Evolutionary conservation across 1,139 yeast species (phyloP).

Genomic region (Saccharomyces hybrid): DNA sequence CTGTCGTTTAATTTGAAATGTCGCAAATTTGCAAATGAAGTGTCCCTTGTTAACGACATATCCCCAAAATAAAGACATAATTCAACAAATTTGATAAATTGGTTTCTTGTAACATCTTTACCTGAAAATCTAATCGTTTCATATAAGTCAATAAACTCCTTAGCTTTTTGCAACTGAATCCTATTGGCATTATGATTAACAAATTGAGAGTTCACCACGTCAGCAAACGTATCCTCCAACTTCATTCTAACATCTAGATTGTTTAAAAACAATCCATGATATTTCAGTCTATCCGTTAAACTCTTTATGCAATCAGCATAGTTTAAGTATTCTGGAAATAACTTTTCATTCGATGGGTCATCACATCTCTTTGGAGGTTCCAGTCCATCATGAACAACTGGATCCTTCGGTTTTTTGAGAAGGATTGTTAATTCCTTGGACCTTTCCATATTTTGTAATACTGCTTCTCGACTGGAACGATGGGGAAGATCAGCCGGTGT

Average conservation of each 20-base stretch:
- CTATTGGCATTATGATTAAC: slow-evolving; percentile 12
- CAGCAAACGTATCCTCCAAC: slow-evolving; percentile 24
- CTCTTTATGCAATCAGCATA: slow-evolving; percentile 27
- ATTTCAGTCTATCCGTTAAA: slow-evolving; percentile 27
- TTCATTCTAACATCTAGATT: slow-evolving; percentile 13
- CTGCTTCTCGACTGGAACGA: slow-evolving; percentile 36
- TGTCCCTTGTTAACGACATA: slow-evolving; percentile 13
- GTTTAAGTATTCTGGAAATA: slow-evolving; percentile 28
- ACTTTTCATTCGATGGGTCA: slow-evolving; percentile 14
- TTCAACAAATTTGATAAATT: slow-evolving; percentile 56
- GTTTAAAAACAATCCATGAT: slow-evolving; percentile 26
- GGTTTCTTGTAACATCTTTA: slow-evolving; percentile 49
- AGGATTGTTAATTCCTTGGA: slow-evolving; percentile 22
- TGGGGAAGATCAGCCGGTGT: slow-evolving; percentile 57
- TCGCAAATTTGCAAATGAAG: not conserved
- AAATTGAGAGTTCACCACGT: slow-evolving; percentile 19
- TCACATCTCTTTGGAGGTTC: slow-evolving; percentile 29
- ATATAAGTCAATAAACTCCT: slow-evolving; percentile 47
- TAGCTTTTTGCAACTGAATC: slow-evolving; percentile 22
- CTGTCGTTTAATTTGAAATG: not conserved
- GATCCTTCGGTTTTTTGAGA: slow-evolving; percentile 26
- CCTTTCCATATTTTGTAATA: slow-evolving; percentile 39
- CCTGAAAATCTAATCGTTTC: slow-evolving; percentile 68
- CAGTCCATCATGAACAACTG: slow-evolving; percentile 29
- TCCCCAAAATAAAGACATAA: slow-evolving; percentile 32